A percentile compares a stretch with the other conserved stretches of the same genome.
Evolutionary conservation across 2,329 filamentous ascomycete genomes (phyloP).

Genomic region (Cordyceps tenuipes): DNA sequence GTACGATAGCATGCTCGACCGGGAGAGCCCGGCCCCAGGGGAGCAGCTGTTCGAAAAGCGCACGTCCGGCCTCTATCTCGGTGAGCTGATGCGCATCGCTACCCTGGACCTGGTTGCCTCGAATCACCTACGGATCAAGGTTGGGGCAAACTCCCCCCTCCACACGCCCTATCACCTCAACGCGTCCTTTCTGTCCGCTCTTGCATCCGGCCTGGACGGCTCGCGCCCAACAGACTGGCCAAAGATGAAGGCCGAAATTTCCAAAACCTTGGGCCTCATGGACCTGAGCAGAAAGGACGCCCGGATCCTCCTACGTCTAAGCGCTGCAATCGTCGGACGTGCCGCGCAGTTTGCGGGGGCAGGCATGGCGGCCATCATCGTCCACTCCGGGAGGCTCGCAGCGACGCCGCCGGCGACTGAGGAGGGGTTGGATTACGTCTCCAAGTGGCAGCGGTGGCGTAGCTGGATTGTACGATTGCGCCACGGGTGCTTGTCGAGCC

Average conservation of each 20-base stretch:
- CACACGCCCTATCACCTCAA: conserved; percentile 59
- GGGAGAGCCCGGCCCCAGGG: conserved; percentile 61
- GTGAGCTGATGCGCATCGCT: conserved; percentile 62
- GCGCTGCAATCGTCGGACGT: conserved; percentile 21
- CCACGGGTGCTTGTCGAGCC: background rate
- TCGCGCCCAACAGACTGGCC: background rate
- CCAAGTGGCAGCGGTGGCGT: background rate
- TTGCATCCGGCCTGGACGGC: background rate
- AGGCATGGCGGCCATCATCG: conserved; percentile 17
- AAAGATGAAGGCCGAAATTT: background rate
- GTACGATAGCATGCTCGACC: conserved; percentile 60
- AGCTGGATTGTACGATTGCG: background rate
- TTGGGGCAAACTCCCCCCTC: conserved; percentile 25
- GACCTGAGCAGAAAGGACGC: conserved; percentile 35
- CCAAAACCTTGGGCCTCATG: background rate
- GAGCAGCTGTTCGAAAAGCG: conserved; percentile 79
- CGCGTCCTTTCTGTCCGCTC: conserved; percentile 57
- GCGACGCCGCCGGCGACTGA: background rate
- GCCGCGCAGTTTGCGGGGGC: conserved; percentile 17
- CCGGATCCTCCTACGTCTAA: conserved; percentile 51
- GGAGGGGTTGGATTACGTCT: background rate
- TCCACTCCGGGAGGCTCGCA: conserved; percentile 15
- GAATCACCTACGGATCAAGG: conserved; percentile 7
- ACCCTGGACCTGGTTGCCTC: conserved; percentile 37
- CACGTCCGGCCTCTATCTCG: conserved; percentile 74